Base-by-base conservation (phyloP, 345 rosid genomes). In the Passiflora organensis region DNA sequence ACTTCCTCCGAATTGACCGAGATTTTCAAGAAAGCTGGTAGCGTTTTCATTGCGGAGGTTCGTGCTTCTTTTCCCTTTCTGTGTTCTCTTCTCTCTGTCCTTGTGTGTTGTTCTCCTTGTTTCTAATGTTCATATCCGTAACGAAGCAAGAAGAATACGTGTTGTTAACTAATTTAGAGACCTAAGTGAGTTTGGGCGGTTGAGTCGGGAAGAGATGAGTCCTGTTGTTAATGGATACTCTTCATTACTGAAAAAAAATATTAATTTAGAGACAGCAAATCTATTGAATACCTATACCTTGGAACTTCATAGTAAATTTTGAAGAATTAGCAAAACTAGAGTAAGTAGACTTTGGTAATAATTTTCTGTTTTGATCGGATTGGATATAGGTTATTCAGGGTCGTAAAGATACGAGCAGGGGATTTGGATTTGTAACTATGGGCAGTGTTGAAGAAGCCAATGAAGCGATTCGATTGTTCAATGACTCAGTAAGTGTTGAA, bases 331-430 rank as follows among this genome's bases (percentile, higher is more conserved):
- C 19, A 11, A 28, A 28, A 28, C 8, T 28, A 8, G 34, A 25
- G 15, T 45, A 10, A 39, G 48, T 49, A 10, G 16, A 10, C n/a
- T n/a, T n/a, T n/a, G n/a, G 28, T 22, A 13, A 19, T 21, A 23
- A 17, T 43, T 45, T 24, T 16, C 34, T 39, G 6, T 39, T 21
- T 53, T 32, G 22, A 19, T 51, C 43, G 64, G 57, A 11, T 64
- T 19, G 25, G 13, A 34, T 52, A 22, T 56, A 93, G 99, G 77
- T 86, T 69, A 91, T 89, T 8, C 78, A 83, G 49, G 84, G 86
- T 75, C 76, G 86, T 66, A 88, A 87, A 4, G 95, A 86, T 58
- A 82, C 95, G 79, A 93, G 99, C 87, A 86, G 99, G 62, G 99
- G 96, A 6, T 93, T 93, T 55, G 99, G 78, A 12, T 89, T 93